Base-by-base conservation (phyloP, 371 early-diverging fungal genomes). In the Lichtheimia ornata region DNA sequence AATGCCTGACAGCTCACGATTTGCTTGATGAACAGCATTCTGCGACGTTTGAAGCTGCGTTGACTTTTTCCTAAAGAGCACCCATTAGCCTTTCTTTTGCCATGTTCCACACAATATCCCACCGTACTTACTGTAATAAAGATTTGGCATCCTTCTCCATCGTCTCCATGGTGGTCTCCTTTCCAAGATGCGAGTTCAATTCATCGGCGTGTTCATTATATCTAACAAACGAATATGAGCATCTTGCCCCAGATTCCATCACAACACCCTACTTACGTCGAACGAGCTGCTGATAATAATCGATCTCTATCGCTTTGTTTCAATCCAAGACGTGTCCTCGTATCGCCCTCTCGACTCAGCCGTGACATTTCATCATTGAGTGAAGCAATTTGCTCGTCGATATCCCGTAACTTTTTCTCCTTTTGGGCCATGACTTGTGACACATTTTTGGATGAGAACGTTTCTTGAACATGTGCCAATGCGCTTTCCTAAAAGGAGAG, bases 341-440 rank as follows among this genome's bases (percentile, higher is more conserved):
- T 80, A 56, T 90, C 88, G 0, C 81, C 69, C 61, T 84, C 82
- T 55, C 70, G 70, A 64, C 74, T 88, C 56, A 85, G 61, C 13
- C 61, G 30, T 27, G 76, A 59, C 27, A 86, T 76, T 64, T 87
- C 87, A 0, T 84, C 81, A 22, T 68, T 72, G 2, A 82, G 56
- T 4, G 47, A 53, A 15, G 53, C 64, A 1, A 71, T 59, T 28
- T 64, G 64, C 11, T 77, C 74, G 22, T 81, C 81, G 4, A 70
- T 25, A 4, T 70, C 64, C 11, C 62, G 58, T 2, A 76, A 28
- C 15, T 53, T 57, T 6, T 42, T 50, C 25, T 77, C 72, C 43
- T 75, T 77, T n/a, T 66, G 22, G 0, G 56, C 13, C 13, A 79
- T 24, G 4, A 65, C 15, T 6, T 44, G 42, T 6, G 25, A 40